Base-by-base conservation (phyloP, 1,284 basidiomycete species). In the Grifola frondosa region DNA sequence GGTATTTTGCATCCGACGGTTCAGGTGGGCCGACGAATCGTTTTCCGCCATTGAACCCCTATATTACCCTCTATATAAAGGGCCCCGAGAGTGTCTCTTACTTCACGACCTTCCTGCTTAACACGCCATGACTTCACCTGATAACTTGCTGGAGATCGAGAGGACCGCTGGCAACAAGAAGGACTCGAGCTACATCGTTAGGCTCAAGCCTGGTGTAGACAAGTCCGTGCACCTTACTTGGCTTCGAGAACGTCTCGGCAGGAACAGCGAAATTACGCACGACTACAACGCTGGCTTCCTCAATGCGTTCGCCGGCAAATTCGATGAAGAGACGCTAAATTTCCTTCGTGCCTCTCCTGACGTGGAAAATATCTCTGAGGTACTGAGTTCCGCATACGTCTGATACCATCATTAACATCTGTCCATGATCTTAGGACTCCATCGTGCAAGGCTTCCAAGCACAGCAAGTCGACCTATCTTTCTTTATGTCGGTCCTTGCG, bases 151-250 rank as follows among this genome's bases (percentile, higher is more conserved):
- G n/a, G 34, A 36, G 34, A 23, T 36, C 19, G 9, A 23, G 20
- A 21, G 34, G 11, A 22, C 34, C 21, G 17, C 19, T 6, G 34
- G 34, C 19, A 10, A 11, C 19, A 36, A 36, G 34, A 36, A 36
- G 19, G 34, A 36, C 20, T 19, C 19, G 15, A 23, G 34, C 34
- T 36, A 36, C 21, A 36, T 36, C 22, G 34, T 36, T 23, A 19
- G 19, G n/a, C 34, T 36, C 17, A 36, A 36, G 34, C 17, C 17
- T 11, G 16, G 21, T 16, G 34, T 23, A 3, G 34, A 36, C 34
- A 36, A 36, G 21, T n/a, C 17, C 12, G 21, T 23, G 6, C 22
- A 21, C 20, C 34, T 36, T 11, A 23, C 13, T 4, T 21, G 34
- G 34, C 6, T 36, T 23, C 17, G 22, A 13, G 20, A 36, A 23